Conservation (phyloP, 805 yeast species). For the Metschnikowia colocasiae region DNA sequence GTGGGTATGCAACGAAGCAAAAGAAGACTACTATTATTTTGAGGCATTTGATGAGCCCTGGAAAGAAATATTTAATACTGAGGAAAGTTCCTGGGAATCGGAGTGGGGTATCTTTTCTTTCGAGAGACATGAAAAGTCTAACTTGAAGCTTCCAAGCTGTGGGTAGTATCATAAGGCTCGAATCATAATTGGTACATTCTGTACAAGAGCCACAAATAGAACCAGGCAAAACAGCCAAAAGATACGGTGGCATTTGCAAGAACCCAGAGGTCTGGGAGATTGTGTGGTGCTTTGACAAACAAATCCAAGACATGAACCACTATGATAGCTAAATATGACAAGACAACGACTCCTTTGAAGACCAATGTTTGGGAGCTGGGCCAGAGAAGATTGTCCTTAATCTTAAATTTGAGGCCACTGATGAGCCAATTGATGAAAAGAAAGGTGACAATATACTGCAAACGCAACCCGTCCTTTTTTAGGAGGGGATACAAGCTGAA, state of each 20-base stretch:
- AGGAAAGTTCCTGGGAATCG: constrained; percentile 56
- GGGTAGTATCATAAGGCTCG: neutral
- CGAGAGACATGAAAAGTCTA: constrained; percentile 2
- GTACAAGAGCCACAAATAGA: constrained; percentile 80
- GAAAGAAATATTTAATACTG: constrained; percentile 52
- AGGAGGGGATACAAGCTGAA: constrained; percentile 89
- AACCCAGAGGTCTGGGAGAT: constrained; percentile 84
- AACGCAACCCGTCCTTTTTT: constrained; percentile 63
- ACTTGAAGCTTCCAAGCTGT: neutral
- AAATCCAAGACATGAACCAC: constrained; percentile 54
- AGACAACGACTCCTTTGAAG: constrained; percentile 25
- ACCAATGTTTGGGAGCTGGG: constrained; percentile 21
- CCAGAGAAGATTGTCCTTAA: constrained; percentile 20
- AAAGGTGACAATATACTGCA: constrained; percentile 67
- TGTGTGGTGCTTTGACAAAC: constrained; percentile 47
- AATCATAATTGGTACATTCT: constrained; percentile 26
- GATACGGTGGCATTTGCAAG: constrained; percentile 69
- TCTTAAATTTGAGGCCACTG: constrained; percentile 51
- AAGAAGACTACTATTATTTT: constrained; percentile 51
- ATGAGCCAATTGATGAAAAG: constrained; percentile 75
- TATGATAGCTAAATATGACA: constrained; percentile 42
- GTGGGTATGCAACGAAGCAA: constrained; percentile 48
- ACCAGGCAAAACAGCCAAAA: constrained; percentile 67
- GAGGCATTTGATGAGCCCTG: constrained; percentile 76
- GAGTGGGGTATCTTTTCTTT: constrained; percentile 61